Percentiles rank a stretch among this genome's conserved stretches.
Evolutionary conservation across 2,329 filamentous ascomycete species (phyloP).

Genomic region (Pestalotiopsis sp.): DNA sequence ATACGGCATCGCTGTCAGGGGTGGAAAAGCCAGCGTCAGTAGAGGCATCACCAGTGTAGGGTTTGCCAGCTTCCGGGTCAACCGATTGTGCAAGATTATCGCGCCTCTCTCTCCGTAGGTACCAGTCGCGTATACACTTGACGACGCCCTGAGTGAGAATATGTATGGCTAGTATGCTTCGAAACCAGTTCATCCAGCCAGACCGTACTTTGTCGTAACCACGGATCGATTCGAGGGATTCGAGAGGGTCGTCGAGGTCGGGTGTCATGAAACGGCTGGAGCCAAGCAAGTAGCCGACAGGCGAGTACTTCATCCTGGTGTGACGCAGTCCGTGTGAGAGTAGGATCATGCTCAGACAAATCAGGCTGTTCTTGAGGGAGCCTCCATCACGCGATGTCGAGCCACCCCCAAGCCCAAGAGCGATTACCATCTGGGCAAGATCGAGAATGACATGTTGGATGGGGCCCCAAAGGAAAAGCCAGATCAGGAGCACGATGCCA

Average conservation of each 20-base stretch:
- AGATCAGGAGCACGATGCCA: conserved; percentile 78
- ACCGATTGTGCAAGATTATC: conserved; percentile 50
- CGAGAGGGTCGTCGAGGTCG: conserved; percentile 50
- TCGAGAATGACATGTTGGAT: conserved; percentile 88
- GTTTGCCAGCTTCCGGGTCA: conserved; percentile 68
- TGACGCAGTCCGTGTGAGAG: conserved; percentile 55
- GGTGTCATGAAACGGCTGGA: conserved; percentile 48
- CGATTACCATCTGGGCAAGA: conserved; percentile 90
- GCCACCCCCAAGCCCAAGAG: conserved; percentile 85
- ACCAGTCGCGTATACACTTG: conserved; percentile 71
- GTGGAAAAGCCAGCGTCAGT: conserved; percentile 52
- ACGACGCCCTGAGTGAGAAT: conserved; percentile 75
- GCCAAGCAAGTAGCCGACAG: conserved; percentile 48
- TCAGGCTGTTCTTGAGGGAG: conserved; percentile 68
- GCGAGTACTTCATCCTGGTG: conserved; percentile 51
- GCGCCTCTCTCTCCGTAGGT: conserved; percentile 61
- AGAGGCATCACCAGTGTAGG: conserved; percentile 37
- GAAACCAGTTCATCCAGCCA: conserved; percentile 65
- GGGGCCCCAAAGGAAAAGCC: conserved; percentile 85
- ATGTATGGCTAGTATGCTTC: conserved; percentile 72
- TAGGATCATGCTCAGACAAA: conserved; percentile 70
- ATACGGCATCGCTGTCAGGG: conserved; percentile 55
- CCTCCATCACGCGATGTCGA: conserved; percentile 69
- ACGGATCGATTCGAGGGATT: conserved; percentile 39
- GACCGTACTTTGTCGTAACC: conserved; percentile 56